Percentiles rank a stretch among this genome's conserved stretches.
Evolutionary conservation across 2,329 filamentous ascomycete species (phyloP).

Genomic region (Paradendryphiella salina): DNA sequence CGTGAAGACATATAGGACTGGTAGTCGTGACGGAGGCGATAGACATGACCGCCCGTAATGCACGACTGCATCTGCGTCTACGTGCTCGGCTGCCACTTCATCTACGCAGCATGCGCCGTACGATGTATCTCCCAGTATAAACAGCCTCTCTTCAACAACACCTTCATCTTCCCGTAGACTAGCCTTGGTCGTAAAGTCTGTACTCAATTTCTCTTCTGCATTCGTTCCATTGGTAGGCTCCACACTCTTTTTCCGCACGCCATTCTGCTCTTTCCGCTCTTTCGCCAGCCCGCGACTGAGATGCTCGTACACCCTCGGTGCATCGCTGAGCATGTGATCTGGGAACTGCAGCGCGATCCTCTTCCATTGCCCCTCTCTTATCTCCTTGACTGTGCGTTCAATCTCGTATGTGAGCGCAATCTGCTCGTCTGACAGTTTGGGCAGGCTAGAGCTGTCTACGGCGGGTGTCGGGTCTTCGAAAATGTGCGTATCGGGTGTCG

Average conservation of each 20-base stretch:
- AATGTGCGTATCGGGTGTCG: constrained; percentile 64
- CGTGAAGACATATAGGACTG: constrained; percentile 91
- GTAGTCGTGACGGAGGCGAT: constrained; percentile 82
- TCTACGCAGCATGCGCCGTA: constrained; percentile 98
- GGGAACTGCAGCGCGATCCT: constrained; percentile 93
- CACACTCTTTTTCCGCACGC: constrained; percentile 3
- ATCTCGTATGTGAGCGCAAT: constrained; percentile 82
- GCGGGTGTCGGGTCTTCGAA: constrained; percentile 58
- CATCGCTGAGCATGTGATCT: constrained; percentile 87
- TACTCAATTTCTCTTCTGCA: constrained; percentile 22
- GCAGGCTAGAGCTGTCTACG: constrained; percentile 40
- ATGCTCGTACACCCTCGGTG: constrained; percentile 73
- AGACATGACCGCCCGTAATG: constrained; percentile 94
- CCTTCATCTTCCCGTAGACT: constrained; percentile 18
- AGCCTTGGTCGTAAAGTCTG: constrained; percentile 16
- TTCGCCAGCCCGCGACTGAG: constrained; percentile 59
- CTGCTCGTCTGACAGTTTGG: constrained; percentile 65
- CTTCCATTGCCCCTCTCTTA: constrained; percentile 70
- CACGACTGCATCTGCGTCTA: constrained; percentile 84
- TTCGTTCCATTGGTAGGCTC: constrained; percentile 5
- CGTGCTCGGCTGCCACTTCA: constrained; percentile 93
- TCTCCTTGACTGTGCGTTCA: constrained; percentile 73
- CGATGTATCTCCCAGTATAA: constrained; percentile 90
- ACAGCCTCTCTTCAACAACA: constrained; percentile 58
- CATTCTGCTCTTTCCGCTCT: constrained; percentile 19